A percentile compares a stretch with the other conserved stretches of the same genome.
phyloP scores from a whole-genome alignment of 2,329 filamentous ascomycete species.

The Myriosclerotinia duriaeana region DNA sequence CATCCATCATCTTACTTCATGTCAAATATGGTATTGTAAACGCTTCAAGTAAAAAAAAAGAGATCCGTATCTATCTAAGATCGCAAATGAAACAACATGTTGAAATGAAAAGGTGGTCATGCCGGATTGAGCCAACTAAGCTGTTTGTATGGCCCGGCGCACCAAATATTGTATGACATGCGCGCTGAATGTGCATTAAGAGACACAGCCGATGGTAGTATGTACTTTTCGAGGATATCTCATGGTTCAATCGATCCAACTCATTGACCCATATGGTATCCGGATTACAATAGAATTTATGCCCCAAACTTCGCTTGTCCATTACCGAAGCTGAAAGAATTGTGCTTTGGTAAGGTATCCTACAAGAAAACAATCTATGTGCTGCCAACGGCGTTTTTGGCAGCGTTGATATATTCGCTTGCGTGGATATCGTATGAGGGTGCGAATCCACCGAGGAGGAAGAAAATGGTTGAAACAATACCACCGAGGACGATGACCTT shows the following conservation, averaged over 20 bases:
- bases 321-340: conserved; percentile 20
- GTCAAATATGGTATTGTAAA: background rate
- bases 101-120: background rate
- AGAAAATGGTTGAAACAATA: conserved; percentile 63
- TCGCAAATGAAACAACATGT: background rate
- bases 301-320: conserved; percentile 14
- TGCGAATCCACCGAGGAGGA: conserved; percentile 67
- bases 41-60: background rate
- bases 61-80: conserved; percentile 3
- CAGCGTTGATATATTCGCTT: conserved; percentile 36
- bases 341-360: background rate
- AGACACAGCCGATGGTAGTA: background rate
- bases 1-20: background rate
- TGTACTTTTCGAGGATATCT: conserved; percentile 11
- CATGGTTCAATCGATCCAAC: conserved; percentile 12
- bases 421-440: conserved; percentile 60
- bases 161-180: background rate
- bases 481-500: conserved; percentile 71
- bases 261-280: background rate
- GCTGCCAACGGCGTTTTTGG: conserved; percentile 36
- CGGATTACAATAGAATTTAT: conserved; percentile 15
- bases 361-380: conserved; percentile 20
- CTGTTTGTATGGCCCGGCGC: background rate
- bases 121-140: conserved; percentile 1
- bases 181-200: background rate